Conservation (phyloP, 371 early-diverging fungal species). For the Lichtheimia hyalospora region DNA sequence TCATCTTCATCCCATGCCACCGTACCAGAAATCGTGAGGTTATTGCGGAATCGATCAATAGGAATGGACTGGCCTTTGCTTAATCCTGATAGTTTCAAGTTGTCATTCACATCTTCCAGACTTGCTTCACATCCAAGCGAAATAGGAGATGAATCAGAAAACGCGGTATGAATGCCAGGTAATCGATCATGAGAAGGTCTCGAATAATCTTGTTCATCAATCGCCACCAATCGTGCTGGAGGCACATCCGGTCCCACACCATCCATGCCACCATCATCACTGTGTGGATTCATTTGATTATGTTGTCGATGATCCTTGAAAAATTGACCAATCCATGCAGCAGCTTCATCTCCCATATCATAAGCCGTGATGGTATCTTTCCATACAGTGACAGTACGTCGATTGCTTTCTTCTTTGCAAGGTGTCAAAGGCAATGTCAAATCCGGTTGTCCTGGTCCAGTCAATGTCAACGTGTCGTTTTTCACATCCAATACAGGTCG, state of each 20-base stretch:
- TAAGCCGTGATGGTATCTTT: constrained; percentile 27
- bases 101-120: constrained; percentile 29
- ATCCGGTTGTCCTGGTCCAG: constrained; percentile 16
- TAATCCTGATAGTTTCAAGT: constrained; percentile 24
- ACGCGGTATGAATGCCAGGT: constrained; percentile 38
- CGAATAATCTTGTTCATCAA: constrained; percentile 27
- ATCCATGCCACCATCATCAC: constrained; percentile 6
- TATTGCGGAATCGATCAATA: constrained; percentile 44
- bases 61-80: constrained; percentile 37
- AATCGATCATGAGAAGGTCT: constrained; percentile 42
- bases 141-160: constrained; percentile 46
- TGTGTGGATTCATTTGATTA: constrained; percentile 28
- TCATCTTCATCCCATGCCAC: constrained; percentile 50
- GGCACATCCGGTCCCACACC: constrained; percentile 11
- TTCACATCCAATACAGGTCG: constrained; percentile 22
- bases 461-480: constrained; percentile 27
- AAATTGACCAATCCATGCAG: constrained; percentile 35
- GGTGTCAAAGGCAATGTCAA: constrained; percentile 33
- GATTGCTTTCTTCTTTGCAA: constrained; percentile 11
- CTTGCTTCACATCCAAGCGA: constrained; percentile 41
- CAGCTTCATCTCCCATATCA: constrained; percentile 46
- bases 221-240: constrained; percentile 31
- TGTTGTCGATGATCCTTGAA: constrained; percentile 26
- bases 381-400: constrained; percentile 33
- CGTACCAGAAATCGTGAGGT: constrained; percentile 42